A percentile compares a stretch with the other conserved stretches of the same genome.
Conservation (phyloP, 176 grass and related monocot genomes). For the Bonia amplexicaulis region DNA sequence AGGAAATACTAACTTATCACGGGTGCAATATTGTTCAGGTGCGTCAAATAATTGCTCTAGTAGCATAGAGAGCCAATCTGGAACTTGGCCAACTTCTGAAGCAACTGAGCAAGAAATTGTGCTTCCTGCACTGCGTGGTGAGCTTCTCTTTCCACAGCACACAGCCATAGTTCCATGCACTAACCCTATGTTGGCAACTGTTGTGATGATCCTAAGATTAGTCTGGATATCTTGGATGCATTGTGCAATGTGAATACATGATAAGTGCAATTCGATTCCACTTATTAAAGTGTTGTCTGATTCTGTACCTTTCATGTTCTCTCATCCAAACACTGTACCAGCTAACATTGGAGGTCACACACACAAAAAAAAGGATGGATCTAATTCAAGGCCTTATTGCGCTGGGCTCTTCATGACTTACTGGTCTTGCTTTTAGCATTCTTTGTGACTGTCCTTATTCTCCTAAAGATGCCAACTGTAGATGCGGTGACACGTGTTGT, state of each 20-base stretch:
- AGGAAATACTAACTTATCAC: not conserved
- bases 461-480: not conserved
- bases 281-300: not conserved
- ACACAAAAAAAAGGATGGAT: not conserved
- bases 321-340: not conserved
- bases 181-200: not conserved
- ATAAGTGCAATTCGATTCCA: not conserved
- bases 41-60: conserved; percentile 50
- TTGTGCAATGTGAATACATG: not conserved
- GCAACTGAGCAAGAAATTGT: conserved; percentile 47
- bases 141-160: conserved; percentile 18
- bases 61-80: conserved; percentile 57
- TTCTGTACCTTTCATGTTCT: not conserved
- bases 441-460: not conserved
- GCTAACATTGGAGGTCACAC: not conserved
- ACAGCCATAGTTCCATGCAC: not conserved
- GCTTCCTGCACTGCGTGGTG: conserved; percentile 47
- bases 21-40: conserved; percentile 17
- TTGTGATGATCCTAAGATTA: not conserved
- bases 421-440: not conserved
- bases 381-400: not conserved
- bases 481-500: not conserved
- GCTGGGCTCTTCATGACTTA: not conserved
- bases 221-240: not conserved
- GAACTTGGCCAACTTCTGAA: conserved; percentile 47